Conservation (phyloP, 2,329 filamentous ascomycete genomes). For the Trichoderma sp. region DNA sequence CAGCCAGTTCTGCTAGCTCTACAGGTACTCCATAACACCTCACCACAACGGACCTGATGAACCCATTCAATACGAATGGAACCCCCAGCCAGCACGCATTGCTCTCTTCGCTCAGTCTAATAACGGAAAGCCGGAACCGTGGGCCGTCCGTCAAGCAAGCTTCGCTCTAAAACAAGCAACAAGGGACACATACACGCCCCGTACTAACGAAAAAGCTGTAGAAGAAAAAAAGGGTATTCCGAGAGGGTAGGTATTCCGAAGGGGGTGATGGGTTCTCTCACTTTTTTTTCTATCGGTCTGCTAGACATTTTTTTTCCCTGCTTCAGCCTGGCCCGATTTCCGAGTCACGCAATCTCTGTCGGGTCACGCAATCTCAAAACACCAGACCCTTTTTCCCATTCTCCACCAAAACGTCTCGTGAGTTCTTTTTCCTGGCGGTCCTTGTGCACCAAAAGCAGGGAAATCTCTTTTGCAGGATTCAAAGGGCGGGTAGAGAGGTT, state of each 20-base stretch:
- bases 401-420: conserved; percentile 10
- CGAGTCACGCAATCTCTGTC: conserved; percentile 18
- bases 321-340: not conserved
- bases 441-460: not conserved
- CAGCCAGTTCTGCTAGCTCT: not conserved
- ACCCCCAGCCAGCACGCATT: not conserved
- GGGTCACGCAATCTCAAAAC: conserved; percentile 15
- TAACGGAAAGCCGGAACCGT: not conserved
- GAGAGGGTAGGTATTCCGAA: not conserved
- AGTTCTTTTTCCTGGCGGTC: no score
- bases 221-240: not conserved
- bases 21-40: not conserved
- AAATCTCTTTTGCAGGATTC: not conserved
- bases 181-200: not conserved
- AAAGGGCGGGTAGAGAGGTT: not conserved
- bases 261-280: not conserved
- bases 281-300: not conserved
- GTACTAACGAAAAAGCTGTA: not conserved
- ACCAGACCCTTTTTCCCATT: not conserved
- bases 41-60: not conserved
- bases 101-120: not conserved
- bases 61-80: not conserved
- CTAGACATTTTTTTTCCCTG: not conserved
- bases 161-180: not conserved
- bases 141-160: not conserved